Evolutionary conservation across 257 asterid genomes (phyloP).

Genomic region (Craterostigma plantagineum): DNA sequence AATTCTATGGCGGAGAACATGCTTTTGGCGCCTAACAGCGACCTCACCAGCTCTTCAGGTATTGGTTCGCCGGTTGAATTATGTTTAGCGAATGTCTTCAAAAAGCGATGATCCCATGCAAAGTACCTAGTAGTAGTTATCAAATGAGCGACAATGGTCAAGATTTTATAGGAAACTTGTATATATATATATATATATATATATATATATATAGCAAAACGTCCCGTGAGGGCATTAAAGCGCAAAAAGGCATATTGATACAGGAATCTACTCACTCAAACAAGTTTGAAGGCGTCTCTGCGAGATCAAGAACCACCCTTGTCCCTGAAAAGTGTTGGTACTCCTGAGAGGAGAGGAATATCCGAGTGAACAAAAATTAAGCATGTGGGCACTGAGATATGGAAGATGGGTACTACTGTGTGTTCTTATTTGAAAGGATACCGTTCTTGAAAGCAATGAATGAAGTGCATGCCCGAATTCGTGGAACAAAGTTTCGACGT

Average conservation of each 20-base stretch:
- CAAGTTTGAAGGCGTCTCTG: constrained; percentile 93
- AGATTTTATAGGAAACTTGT: no score
- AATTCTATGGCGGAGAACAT: constrained; percentile 91
- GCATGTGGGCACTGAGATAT: constrained; percentile 7
- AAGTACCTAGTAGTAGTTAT: constrained; percentile 38
- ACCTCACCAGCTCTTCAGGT: constrained; percentile 67
- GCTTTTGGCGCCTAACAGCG: constrained; percentile 53
- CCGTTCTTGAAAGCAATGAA: constrained; percentile 97
- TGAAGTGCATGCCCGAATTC: constrained; percentile 99
- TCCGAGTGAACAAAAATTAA: background rate
- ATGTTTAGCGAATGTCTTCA: constrained; percentile 68
- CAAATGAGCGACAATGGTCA: no score
- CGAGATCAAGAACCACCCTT: constrained; percentile 75
- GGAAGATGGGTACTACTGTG: background rate
- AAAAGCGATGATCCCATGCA: constrained; percentile 81
- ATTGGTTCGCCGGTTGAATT: constrained; percentile 68
- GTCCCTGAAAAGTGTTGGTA: constrained; percentile 97
- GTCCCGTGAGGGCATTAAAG: no score
- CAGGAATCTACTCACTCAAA: constrained; percentile 54
- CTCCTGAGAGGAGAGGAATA: constrained; percentile 27
- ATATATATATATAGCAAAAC: no score
- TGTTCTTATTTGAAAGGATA: constrained; percentile 10
- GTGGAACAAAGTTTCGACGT: constrained; percentile 89
- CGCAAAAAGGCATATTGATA: no score
- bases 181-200: no score